Percentiles rank a stretch among this genome's conserved stretches.
These are phyloP conservation scores for Lophiostoma macrostomum DNA, from an alignment of 495 filamentous ascomycete species.

Conservation along the genomic window DNA sequence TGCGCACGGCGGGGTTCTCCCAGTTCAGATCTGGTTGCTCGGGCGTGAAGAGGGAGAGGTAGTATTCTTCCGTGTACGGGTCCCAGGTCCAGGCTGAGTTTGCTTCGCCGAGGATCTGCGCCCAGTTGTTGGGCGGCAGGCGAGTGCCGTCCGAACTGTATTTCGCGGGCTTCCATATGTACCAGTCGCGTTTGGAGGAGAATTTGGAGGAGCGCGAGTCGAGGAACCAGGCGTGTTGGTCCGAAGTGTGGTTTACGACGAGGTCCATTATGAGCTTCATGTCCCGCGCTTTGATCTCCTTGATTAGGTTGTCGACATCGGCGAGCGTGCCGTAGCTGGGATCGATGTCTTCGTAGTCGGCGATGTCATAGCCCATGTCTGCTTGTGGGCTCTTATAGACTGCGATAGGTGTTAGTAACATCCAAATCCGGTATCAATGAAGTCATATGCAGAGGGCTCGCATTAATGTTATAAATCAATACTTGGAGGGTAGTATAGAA, in stretches of 20 bases:
- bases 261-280: constrained; percentile 57
- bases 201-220: constrained; percentile 49
- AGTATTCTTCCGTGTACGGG: constrained; percentile 52
- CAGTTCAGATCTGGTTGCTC: constrained; percentile 58
- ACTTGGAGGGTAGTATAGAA: too few species aligned
- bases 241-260: constrained; percentile 59
- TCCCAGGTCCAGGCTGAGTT: constrained; percentile 56
- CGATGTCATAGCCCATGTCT: constrained; percentile 47
- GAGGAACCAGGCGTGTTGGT: constrained; percentile 58
- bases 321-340: constrained; percentile 54
- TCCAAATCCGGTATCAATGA: too few species aligned
- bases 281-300: constrained; percentile 48
- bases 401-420: too few species aligned
- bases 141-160: constrained; percentile 51
- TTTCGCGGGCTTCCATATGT: constrained; percentile 55
- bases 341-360: constrained; percentile 36
- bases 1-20: constrained; percentile 50
- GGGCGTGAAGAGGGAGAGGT: constrained; percentile 50
- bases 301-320: constrained; percentile 54
- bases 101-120: constrained; percentile 49
- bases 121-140: constrained; percentile 60
- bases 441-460: too few species aligned
- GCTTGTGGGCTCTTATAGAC: constrained; percentile 43
- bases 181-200: constrained; percentile 57
- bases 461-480: too few species aligned